phyloP scores from a whole-genome alignment of 108 stramenopile genomes.

The Schizochytrium sp. region DNA sequence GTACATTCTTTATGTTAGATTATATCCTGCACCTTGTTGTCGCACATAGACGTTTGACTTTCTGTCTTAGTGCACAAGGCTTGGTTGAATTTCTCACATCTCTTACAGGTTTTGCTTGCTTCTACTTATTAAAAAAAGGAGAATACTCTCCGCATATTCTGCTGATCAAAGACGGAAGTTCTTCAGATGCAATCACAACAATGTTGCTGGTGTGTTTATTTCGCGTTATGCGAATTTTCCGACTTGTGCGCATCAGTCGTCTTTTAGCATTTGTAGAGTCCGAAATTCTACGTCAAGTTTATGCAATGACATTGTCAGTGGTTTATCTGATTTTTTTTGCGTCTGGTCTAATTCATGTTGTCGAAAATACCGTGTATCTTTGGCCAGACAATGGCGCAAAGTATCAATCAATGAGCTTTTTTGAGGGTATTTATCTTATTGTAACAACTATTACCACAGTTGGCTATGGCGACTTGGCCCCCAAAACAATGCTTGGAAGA shows the following conservation, averaged over 20 bases:
- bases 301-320: conserved; percentile 7
- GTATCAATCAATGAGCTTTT: neutral
- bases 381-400: neutral
- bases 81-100: neutral
- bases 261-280: conserved; percentile 15
- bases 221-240: conserved; percentile 17
- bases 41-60: conserved; percentile 1
- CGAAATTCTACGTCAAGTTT: conserved; percentile 16
- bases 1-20: neutral
- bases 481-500: neutral
- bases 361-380: conserved; percentile 16
- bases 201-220: neutral
- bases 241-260: neutral
- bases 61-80: neutral
- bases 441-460: conserved; percentile 60
- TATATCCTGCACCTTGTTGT: conserved; percentile 5
- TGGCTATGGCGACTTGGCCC: conserved; percentile 59
- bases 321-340: conserved; percentile 52
- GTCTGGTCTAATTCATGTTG: conserved; percentile 14
- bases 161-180: too few species aligned
- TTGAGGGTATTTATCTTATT: conserved; percentile 33
- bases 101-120: neutral
- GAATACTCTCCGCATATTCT: neutral
- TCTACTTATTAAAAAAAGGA: neutral
- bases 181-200: neutral